A percentile compares a stretch with the other conserved stretches of the same genome.
phyloP scores from a whole-genome alignment of 2,329 filamentous ascomycete species.

The Botrytis cinerea region DNA sequence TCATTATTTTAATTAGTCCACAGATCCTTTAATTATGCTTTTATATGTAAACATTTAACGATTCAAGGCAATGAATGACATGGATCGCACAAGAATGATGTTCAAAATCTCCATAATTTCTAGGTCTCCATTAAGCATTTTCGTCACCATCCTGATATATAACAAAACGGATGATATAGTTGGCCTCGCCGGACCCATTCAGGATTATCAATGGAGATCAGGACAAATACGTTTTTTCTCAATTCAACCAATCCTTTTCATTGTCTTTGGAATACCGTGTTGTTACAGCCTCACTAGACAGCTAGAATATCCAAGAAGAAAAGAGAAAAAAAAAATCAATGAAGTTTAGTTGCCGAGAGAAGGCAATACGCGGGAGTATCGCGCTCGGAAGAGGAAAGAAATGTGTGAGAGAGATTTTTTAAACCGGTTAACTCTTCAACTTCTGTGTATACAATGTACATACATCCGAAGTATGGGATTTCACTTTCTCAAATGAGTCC shows the following conservation, averaged over 20 bases:
- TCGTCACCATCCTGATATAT: neutral
- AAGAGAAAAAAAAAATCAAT: neutral
- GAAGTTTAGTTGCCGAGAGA: neutral
- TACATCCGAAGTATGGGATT: neutral
- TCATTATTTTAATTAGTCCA: neutral
- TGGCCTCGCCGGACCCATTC: neutral
- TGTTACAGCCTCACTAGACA: neutral
- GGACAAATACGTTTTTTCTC: neutral
- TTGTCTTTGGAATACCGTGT: neutral
- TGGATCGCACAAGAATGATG: neutral
- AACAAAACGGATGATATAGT: neutral
- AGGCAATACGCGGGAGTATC: neutral
- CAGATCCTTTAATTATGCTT: neutral
- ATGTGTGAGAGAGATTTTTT: too few species aligned
- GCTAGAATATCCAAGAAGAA: neutral
- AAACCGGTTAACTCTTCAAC: neutral
- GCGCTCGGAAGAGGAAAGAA: neutral
- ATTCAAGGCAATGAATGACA: neutral
- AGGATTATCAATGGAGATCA: neutral
- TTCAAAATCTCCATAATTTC: neutral
- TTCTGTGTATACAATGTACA: neutral
- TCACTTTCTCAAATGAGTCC: neutral
- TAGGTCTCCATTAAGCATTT: neutral
- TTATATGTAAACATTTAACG: neutral
- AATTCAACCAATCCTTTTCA: neutral